These are phyloP conservation scores for Geosmithia putterillii DNA, from an alignment of 2,329 filamentous ascomycete genomes.

Conservation along the genomic window DNA sequence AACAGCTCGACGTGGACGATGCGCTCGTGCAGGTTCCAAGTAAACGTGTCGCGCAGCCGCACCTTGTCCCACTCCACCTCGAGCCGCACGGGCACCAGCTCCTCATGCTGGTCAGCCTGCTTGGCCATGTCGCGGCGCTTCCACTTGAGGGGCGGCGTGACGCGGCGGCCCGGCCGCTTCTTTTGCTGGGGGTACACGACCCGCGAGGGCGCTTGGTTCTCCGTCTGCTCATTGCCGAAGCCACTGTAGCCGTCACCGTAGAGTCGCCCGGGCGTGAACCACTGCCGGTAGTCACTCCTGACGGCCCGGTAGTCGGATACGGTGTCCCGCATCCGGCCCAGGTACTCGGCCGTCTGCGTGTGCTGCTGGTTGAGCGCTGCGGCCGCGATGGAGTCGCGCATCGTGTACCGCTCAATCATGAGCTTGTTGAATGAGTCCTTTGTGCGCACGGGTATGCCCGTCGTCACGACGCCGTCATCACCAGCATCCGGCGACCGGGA, in stretches of 20 bases:
- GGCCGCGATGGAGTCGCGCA: constrained; percentile 40
- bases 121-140: constrained; percentile 67
- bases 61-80: constrained; percentile 95
- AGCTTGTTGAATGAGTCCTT: constrained; percentile 42
- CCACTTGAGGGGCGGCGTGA: constrained; percentile 60
- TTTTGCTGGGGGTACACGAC: constrained; percentile 73
- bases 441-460: constrained; percentile 31
- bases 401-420: constrained; percentile 40
- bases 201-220: constrained; percentile 51
- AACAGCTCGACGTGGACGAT: constrained; percentile 71
- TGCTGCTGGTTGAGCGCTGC: constrained; percentile 36
- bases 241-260: constrained; percentile 74
- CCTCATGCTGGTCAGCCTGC: constrained; percentile 84
- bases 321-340: constrained; percentile 53
- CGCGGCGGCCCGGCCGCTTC: constrained; percentile 63
- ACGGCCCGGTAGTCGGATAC: constrained; percentile 56
- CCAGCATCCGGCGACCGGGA: not conserved
- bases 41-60: constrained; percentile 92
- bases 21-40: constrained; percentile 94
- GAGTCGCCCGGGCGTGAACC: constrained; percentile 42
- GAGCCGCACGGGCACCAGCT: constrained; percentile 79
- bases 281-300: constrained; percentile 39
- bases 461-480: not conserved
- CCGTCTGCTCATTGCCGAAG: constrained; percentile 79
- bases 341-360: constrained; percentile 31